Evolutionary conservation across 2,329 filamentous ascomycete species (phyloP), one percentile per base, ranked within the genome.

Genomic region (Herpotrichia juniperi): DNA sequence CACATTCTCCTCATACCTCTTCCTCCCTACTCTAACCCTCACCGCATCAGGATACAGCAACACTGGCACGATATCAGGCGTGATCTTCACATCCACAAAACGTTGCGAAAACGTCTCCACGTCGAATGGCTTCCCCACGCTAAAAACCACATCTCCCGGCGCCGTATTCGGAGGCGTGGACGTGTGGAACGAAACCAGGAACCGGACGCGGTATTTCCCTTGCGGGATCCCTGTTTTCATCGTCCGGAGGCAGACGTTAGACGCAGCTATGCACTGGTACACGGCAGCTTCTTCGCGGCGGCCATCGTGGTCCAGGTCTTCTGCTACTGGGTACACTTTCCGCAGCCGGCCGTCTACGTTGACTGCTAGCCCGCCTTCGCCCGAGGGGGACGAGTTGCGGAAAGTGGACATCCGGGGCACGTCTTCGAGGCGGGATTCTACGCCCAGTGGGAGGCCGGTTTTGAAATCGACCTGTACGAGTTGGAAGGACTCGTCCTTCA

Each of bases 381-480:
- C 71, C 0, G 59, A 64, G 0, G 72, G 71, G 5, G 66, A 68
- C 0, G 55, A 51, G 3, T 53, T 59, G 42, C 68, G 63, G 54
- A 63, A 62, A 31, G 61, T 50, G 0, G 46, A 52, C 56, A 70
- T 60, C 30, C 52, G 54, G 0, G 66, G 60, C 16, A 62, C 12
- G n/a, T 71, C 60, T 17, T 59, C 60, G 0, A 69, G 54, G 2
- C 58, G 48, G 3, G 54, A 46, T 7, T 51, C 42, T 1, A 66
- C 49, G 32, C 68, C 69, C 0, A 72, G 50, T 2, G 66, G 64
- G 53, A 71, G 57, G 0, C 72, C 72, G 0, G 69, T 74, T 53
- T 74, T 74, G 57, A 74, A 74, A 43, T 74, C 73, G 10, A 75
- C 58, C 46, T 74, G 63, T 1, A 68, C 59, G 19, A 68, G 58